Evolutionary conservation across 345 rosid species (phyloP), one percentile per base, ranked within the genome.

Genomic region (Euphorbia lathyris): DNA sequence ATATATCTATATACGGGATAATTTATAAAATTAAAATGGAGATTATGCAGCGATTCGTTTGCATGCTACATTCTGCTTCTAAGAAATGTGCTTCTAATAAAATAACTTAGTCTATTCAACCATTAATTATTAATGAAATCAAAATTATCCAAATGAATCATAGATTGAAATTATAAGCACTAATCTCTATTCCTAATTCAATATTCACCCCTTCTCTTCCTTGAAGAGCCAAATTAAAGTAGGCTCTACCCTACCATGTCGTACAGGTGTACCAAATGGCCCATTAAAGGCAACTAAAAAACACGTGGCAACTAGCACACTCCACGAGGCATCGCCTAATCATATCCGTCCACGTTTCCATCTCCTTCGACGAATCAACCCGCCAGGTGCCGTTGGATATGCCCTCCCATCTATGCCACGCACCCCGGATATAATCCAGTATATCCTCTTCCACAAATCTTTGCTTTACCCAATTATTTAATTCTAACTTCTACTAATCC

Each of bases 361-460:
- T 8, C 13, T 9, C 0, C 29, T 53, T 8, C 9, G 2, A 20
- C 20, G 83, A 72, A 85, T 82, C 69, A 77, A 72, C 66, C 58
- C 45, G 8, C 70, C 66, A 9, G 73, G 77, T 71, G 72, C 80
- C 77, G 61, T 62, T n/a, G 86, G 84, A 85, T 80, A 82, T 85
- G 80, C 86, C 22, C 16, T 70, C 59, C 69, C 64, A 29, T n/a
- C 19, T 10, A 9, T 56, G 7, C 6, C 34, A 34, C 29, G n/a
- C 22, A 34, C 1, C n/a, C 29, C 69, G 75, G 73, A 56, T 65
- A 65, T 48, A 14, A 62, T 63, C 65, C 17, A 66, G 87, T 53
- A 77, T 81, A 79, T 79, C 80, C 81, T 53, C 9, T 52, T 45
- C 38, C 42, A 25, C 22, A 1, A 43, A 25, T 58, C 50, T 11